Conservation (phyloP, 495 filamentous ascomycete species). For the Neurospora sp. region DNA sequence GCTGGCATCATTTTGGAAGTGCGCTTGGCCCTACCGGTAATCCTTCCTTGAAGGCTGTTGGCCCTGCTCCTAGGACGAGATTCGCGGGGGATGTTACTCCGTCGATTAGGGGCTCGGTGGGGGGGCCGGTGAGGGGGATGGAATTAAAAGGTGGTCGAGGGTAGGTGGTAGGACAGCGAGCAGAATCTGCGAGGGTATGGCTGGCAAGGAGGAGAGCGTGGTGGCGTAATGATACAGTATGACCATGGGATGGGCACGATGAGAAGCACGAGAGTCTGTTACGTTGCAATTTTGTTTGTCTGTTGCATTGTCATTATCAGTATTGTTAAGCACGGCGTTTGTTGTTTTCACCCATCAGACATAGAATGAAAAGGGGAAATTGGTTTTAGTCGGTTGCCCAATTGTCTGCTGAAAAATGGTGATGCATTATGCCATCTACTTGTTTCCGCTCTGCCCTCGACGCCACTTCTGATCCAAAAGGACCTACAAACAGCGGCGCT, state of each 20-base stretch:
- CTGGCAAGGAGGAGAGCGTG: not conserved
- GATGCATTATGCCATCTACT: not conserved
- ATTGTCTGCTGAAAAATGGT: not conserved
- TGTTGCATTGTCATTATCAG: not conserved
- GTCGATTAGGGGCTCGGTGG: not conserved
- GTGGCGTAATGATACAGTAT: not conserved
- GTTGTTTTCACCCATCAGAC: not conserved
- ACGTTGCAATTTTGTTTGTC: not conserved
- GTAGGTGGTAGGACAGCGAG: not conserved
- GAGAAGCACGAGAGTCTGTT: not conserved
- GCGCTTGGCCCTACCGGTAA: not conserved
- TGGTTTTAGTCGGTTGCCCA: not conserved
- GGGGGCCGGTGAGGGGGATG: not conserved
- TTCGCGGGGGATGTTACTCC: not conserved
- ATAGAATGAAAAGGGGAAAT: not conserved
- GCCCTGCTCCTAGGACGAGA: not conserved
- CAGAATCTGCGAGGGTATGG: too few species aligned
- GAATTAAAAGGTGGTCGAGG: not conserved
- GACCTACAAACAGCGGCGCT: not conserved
- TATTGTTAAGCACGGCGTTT: not conserved
- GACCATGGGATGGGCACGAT: not conserved
- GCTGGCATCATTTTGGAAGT: conserved; percentile 36
- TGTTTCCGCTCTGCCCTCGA: not conserved
- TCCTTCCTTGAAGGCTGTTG: not conserved
- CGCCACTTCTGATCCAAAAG: not conserved